A percentile compares a stretch with the other conserved stretches of the same genome.
These are phyloP conservation scores for Vaccinium darrowii DNA, from an alignment of 148 eudicot species.

Conservation along the genomic window DNA sequence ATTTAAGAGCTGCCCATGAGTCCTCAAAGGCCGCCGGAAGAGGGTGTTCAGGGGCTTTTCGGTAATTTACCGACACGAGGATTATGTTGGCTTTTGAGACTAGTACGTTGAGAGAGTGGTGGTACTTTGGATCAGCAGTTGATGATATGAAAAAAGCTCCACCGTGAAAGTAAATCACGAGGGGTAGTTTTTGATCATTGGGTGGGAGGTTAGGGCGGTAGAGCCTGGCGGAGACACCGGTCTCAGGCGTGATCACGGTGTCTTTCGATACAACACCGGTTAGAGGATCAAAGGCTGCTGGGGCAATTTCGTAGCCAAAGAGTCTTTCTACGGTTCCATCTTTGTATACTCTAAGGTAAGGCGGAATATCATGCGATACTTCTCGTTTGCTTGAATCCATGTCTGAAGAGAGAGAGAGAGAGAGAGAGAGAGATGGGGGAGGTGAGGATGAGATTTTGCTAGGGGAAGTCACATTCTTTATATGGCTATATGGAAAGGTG, in stretches of 20 bases:
- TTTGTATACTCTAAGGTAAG: slow-evolving; percentile 42
- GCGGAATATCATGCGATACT: slow-evolving; percentile 37
- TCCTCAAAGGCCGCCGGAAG: slow-evolving; percentile 59
- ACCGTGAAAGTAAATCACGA: slow-evolving; percentile 51
- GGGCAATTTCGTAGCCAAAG: slow-evolving; percentile 31
- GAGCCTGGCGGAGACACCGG: slow-evolving; percentile 39
- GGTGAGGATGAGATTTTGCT: not conserved
- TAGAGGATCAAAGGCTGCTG: slow-evolving; percentile 33
- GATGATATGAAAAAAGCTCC: slow-evolving; percentile 47
- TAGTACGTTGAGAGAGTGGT: slow-evolving; percentile 37
- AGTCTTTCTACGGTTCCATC: slow-evolving; percentile 49
- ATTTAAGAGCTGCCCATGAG: slow-evolving; percentile 45
- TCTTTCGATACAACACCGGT: slow-evolving; percentile 47
- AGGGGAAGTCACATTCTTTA: no score
- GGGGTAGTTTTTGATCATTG: slow-evolving; percentile 29
- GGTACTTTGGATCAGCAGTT: slow-evolving; percentile 41
- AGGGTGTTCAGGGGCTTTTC: slow-evolving; percentile 54
- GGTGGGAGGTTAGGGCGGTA: slow-evolving; percentile 27
- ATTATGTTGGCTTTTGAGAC: slow-evolving; percentile 28
- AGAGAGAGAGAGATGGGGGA: slow-evolving; percentile 1
- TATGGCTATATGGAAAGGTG: no score
- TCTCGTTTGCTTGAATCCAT: slow-evolving; percentile 16
- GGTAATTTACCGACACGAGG: slow-evolving; percentile 47
- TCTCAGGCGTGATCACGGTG: slow-evolving; percentile 26
- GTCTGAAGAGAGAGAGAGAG: not conserved